Evolutionary conservation across 208 protist species (phyloP), one percentile per base, ranked within the genome.

Genomic region (Giardia muris): DNA sequence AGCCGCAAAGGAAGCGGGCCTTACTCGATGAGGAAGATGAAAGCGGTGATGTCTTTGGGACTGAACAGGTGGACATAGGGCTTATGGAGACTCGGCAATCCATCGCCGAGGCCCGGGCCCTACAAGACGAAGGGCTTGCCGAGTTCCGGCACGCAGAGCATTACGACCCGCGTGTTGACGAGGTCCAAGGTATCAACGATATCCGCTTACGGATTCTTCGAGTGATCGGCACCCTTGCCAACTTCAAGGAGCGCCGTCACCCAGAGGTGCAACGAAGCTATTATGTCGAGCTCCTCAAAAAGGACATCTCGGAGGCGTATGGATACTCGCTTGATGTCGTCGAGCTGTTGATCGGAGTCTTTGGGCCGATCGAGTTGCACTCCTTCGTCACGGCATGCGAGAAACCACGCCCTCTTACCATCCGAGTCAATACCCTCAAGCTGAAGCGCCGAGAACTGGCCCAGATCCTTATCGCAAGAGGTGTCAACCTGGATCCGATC

Each of bases 371-470:
- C 87, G 97, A 98, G 93, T 95, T 96, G 47, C 93, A 92, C 87
- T 96, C 98, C 92, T 98, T 99, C 91, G 93, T 99, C 46, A 97
- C 99, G 94, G 97, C 97, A 39, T 98, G 97, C 95, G 98, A 99
- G 93, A 96, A 95, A 87, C 96, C 95, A 67, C 95, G 98, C n/a
- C 98, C 98, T 19, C 94, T 98, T 3, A 98, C 97, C 0, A 98
- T 99, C 92, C 96, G 98, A 91, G 96, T 97, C 22, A 99, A 99
- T 95, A 98, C 98, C 22, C 95, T 99, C 43, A 99, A 98, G 93
- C 94, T 95, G 10, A 96, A 97, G 90, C 96, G 98, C 45, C 95
- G 97, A 48, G 98, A 99, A 90, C 93, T 99, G 0, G 97, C 97
- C 0, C 89, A 97, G 94, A 94, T 96, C 42, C 95, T 99, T 1